phyloP scores from a whole-genome alignment of 805 yeast species.

The Ogataea thermomethanolica region DNA sequence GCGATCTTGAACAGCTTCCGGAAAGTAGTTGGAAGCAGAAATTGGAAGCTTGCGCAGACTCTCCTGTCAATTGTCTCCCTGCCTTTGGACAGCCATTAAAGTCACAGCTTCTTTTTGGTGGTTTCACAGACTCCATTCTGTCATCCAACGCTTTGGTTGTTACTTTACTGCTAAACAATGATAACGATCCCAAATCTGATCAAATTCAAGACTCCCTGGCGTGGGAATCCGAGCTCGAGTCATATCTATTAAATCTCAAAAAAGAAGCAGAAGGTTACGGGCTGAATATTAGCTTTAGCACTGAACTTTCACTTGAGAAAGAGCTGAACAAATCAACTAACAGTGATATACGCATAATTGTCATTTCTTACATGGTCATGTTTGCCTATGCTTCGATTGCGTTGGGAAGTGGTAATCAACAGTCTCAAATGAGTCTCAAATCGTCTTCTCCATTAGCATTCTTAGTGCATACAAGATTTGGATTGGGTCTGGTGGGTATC shows the following conservation, averaged over 20 bases:
- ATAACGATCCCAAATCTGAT: constrained; percentile 40
- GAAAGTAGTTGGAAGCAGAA: constrained; percentile 54
- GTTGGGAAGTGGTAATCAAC: constrained; percentile 46
- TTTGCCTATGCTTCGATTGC: constrained; percentile 84
- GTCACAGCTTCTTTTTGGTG: constrained; percentile 68
- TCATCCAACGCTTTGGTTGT: constrained; percentile 70
- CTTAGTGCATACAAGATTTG: constrained; percentile 56
- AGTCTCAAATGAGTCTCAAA: constrained; percentile 8
- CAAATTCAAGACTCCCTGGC: constrained; percentile 39
- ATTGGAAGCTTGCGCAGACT: constrained; percentile 58
- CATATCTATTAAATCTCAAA: constrained; percentile 43
- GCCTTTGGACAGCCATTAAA: constrained; percentile 86
- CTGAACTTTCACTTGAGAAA: constrained; percentile 79
- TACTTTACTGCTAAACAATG: constrained; percentile 64
- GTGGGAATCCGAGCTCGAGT: constrained; percentile 75
- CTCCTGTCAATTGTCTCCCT: constrained; percentile 90
- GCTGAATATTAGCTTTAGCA: constrained; percentile 65
- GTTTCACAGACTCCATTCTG: constrained; percentile 43
- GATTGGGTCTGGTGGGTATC: constrained; percentile 82
- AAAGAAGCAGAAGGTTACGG: constrained; percentile 49
- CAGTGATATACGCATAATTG: constrained; percentile 68
- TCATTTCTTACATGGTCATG: constrained; percentile 79
- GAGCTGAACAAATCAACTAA: constrained; percentile 81
- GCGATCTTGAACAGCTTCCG: constrained; percentile 48
- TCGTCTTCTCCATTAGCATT: constrained; percentile 10